phyloP scores from a whole-genome alignment of 768 basidiomycete species.

The Amanita thiersii region DNA sequence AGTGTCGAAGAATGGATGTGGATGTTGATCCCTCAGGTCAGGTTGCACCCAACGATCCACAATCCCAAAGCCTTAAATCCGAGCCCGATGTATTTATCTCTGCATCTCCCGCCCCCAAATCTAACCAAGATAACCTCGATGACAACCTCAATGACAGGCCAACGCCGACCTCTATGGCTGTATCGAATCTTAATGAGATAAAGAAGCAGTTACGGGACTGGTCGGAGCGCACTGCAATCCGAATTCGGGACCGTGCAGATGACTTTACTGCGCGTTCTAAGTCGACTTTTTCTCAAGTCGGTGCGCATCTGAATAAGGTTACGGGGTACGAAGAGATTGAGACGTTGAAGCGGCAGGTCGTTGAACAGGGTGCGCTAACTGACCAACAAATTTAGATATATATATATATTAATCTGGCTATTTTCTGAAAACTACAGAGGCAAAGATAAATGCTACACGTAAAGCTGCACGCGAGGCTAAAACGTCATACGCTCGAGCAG shows the following conservation, averaged over 20 bases:
- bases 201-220: conserved; percentile 39
- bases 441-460: conserved; percentile 58
- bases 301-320: conserved; percentile 71
- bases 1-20: no score
- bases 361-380: conserved; percentile 69
- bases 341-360: conserved; percentile 67
- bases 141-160: no score
- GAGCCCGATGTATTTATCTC: no score
- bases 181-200: conserved; percentile 21
- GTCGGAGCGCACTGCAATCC: conserved; percentile 36
- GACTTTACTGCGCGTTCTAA: conserved; percentile 49
- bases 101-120: no score
- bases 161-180: no score
- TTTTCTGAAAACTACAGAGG: conserved; percentile 43
- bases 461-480: conserved; percentile 68
- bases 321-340: conserved; percentile 94
- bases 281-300: conserved; percentile 63
- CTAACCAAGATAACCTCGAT: no score
- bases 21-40: no score
- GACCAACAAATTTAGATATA: no score
- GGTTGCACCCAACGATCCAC: no score
- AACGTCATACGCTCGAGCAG: conserved; percentile 65
- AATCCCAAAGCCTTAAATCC: no score
- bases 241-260: conserved; percentile 48
- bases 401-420: conserved; percentile 8